Evolutionary conservation across 345 rosid species (phyloP), one percentile per base, ranked within the genome.

Genomic region (Gossypium stocksii): DNA sequence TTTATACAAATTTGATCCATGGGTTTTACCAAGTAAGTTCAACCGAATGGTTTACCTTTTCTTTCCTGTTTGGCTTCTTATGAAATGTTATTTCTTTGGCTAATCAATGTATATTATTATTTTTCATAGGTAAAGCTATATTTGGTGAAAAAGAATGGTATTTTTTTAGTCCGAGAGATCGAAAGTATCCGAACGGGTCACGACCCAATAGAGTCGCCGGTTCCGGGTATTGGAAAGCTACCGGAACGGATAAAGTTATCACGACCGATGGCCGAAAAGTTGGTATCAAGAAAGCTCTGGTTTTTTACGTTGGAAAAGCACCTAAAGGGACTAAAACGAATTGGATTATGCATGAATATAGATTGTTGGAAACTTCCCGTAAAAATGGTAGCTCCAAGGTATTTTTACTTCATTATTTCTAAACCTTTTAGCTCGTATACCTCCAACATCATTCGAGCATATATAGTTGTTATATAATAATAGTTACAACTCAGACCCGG

Each of bases 321-420:
- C 98, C 97, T 0, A 95, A 89, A 83, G 99, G 99, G 12, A 88
- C 87, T 66, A 95, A 95, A 82, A 95, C 99, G 9, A 95, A 93
- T 84, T 95, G 99, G 99, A 95, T 95, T 72, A 95, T 95, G 99
- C 99, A 95, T 64, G 99, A 95, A 77, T 95, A 90, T 75, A 93
- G 99, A 64, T 87, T 95, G 64, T 3, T 89, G 16, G 97, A 90
- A 29, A 58, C 83, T 34, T 68, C 87, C 62, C 87, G 89, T 25
- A 86, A 85, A 74, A 74, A 56, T 46, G 94, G 97, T 68, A 89
- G 94, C 87, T 29, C 94, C 48, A 91, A 77, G 93, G 97, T 93
- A 79, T 25, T n/a, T 19, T 27, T 51, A 3, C 20, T 66, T 27
- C 23, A 54, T 52, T 16, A 81, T 77, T 20, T 88, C 80, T 86